phyloP scores from a whole-genome alignment of 768 basidiomycete genomes.

The Tulasnella sp. region DNA sequence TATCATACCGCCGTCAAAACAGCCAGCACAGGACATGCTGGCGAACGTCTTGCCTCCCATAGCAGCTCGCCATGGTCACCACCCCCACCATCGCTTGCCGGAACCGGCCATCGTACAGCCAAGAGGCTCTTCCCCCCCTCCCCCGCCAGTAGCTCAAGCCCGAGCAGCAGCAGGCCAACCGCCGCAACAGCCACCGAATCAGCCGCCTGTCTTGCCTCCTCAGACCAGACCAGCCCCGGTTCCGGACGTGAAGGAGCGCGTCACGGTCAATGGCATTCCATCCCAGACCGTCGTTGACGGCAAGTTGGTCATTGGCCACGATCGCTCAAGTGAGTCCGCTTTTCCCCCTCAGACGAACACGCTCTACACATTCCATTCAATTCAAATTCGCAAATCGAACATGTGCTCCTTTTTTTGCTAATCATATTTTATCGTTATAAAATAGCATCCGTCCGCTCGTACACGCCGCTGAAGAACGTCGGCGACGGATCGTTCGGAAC shows the following conservation, averaged over 20 bases:
- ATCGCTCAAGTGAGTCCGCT: slow-evolving; percentile 60
- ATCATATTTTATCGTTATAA: slow-evolving; percentile 25
- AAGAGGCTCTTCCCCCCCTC: not conserved
- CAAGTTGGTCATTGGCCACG: slow-evolving; percentile 66
- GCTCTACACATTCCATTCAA: not conserved
- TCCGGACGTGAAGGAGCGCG: slow-evolving; percentile 49
- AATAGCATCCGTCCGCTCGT: slow-evolving; percentile 77
- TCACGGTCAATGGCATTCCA: slow-evolving; percentile 69
- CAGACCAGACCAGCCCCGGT: slow-evolving; percentile 4
- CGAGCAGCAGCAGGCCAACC: not conserved
- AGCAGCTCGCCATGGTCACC: not conserved
- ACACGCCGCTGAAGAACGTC: slow-evolving; percentile 92
- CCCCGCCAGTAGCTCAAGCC: not conserved
- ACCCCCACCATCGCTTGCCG: slow-evolving; percentile 2
- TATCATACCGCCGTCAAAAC: not conserved
- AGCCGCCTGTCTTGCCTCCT: not conserved
- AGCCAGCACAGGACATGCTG: slow-evolving; percentile 10
- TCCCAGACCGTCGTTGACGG: slow-evolving; percentile 69
- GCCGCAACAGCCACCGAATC: not conserved
- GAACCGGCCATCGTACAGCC: slow-evolving; percentile 9
- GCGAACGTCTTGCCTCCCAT: slow-evolving; percentile 12
- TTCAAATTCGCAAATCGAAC: slow-evolving; percentile 31
- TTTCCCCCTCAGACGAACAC: slow-evolving; percentile 8
- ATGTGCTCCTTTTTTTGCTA: slow-evolving; percentile 27
- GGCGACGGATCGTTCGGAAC: slow-evolving; percentile 99